Percentiles rank a stretch among this genome's conserved stretches.
These are phyloP conservation scores for Ogataea kodamae DNA, from an alignment of 805 yeast species.

Conservation along the genomic window DNA sequence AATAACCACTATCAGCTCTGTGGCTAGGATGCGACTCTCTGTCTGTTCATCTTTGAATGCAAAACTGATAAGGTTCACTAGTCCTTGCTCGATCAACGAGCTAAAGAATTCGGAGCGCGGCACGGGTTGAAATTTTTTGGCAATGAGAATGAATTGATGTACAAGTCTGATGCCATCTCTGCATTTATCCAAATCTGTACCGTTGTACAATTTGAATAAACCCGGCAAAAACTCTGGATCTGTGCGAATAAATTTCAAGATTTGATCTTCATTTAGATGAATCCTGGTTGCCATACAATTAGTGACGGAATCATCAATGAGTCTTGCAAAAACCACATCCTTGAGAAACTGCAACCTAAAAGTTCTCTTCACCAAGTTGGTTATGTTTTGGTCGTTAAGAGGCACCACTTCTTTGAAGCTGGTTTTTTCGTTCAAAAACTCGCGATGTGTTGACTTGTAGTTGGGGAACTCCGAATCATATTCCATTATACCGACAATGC, in stretches of 20 bases:
- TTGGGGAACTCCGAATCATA: slow-evolving; percentile 86
- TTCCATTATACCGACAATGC: slow-evolving; percentile 77
- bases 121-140: slow-evolving; percentile 58
- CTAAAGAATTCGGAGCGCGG: slow-evolving; percentile 67
- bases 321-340: slow-evolving; percentile 80
- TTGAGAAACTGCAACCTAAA: slow-evolving; percentile 76
- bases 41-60: slow-evolving; percentile 55
- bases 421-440: slow-evolving; percentile 52
- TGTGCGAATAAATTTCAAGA: slow-evolving; percentile 56
- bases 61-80: slow-evolving; percentile 65
- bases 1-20: slow-evolving; percentile 74
- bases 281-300: slow-evolving; percentile 64
- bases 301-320: slow-evolving; percentile 77
- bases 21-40: slow-evolving; percentile 61
- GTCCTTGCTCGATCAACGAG: slow-evolving; percentile 60
- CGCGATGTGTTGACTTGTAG: slow-evolving; percentile 75
- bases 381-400: slow-evolving; percentile 45
- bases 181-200: slow-evolving; percentile 28
- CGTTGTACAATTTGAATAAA: slow-evolving; percentile 56
- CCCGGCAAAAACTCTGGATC: slow-evolving; percentile 49
- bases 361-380: slow-evolving; percentile 63
- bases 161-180: slow-evolving; percentile 74
- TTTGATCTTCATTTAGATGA: slow-evolving; percentile 62
- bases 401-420: slow-evolving; percentile 73
- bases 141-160: slow-evolving; percentile 74